Base-by-base conservation (phyloP, 129 eudicot species). In the Cynara cardunculus region DNA sequence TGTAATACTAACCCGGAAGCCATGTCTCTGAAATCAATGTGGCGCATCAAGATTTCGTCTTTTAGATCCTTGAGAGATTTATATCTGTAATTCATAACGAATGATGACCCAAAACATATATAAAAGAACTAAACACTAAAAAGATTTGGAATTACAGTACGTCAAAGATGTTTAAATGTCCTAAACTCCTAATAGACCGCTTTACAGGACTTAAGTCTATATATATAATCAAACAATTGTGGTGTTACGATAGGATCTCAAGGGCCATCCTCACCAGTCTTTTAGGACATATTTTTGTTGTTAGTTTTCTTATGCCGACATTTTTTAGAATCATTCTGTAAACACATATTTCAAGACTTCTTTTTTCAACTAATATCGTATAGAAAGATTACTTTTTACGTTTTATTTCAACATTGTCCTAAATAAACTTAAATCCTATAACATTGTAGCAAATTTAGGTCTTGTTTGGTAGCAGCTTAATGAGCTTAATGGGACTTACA, bases 41-140 rank as follows among this genome's bases (percentile, higher is more conserved):
- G 90, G 74, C 93, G 94, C 41, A 26, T 86, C 25, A 89, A 81
- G 10, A 95, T 85, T 35, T 92, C 93, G 46, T 89, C 96, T 80
- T 89, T 95, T 75, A 93, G 86, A 85, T 95, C 97, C 87, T 95
- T 95, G 66, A 92, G 80, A 34, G 90, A 87, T 46, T 95, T 95
- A 72, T 95, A 78, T 89, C 99, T 95, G 93, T 65, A 28, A 71
- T 67, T 31, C 1, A 53, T 41, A 27, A 75, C 32, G 70, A 66
- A 34, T 9, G 1, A 67, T 5, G 70, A 41, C 75, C 61, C 24
- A 0, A 76, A 24, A 41, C 0, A 73, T 19, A 19, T 16, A 59
- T 25, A 78, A 13, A 9, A 68, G 2, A 6, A 19, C 0, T 19
- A 0, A 25, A n/a, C 59, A 68, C 53, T 41, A 41, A 2, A 39